Percentiles rank a stretch among this genome's conserved stretches.
Evolutionary conservation across 177 flowering plant genomes (phyloP).

Genomic region (Vitis hybrid): DNA sequence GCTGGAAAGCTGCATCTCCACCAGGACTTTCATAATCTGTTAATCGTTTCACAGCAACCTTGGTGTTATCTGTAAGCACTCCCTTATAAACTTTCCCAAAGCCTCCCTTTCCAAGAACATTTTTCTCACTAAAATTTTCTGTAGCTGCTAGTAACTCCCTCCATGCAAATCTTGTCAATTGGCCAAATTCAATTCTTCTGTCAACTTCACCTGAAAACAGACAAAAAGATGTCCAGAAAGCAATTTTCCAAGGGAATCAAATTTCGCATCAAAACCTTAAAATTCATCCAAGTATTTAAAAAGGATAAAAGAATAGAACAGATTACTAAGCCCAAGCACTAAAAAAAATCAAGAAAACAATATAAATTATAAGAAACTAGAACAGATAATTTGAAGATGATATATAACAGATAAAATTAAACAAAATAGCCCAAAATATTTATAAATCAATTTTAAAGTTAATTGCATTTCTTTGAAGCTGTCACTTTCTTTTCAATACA

Average conservation of each 20-base stretch:
- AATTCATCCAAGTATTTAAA: not conserved
- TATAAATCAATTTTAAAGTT: too few relatives aligned
- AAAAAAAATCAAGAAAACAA: too few relatives aligned
- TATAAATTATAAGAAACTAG: too few relatives aligned
- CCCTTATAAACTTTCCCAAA: conserved; percentile 98
- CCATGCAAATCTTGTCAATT: conserved; percentile 87
- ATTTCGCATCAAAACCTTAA: not conserved
- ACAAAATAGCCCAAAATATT: too few relatives aligned
- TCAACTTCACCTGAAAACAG: conserved; percentile 83
- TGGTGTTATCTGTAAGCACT: conserved; percentile 74
- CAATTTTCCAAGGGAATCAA: not conserved
- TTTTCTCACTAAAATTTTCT: conserved; percentile 84
- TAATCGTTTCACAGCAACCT: conserved; percentile 91
- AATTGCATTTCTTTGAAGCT: too few relatives aligned
- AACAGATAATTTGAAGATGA: too few relatives aligned
- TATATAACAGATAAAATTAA: too few relatives aligned
- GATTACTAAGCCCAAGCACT: too few relatives aligned
- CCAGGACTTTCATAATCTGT: conserved; percentile 95
- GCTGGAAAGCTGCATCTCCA: conserved; percentile 92
- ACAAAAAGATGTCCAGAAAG: not conserved
- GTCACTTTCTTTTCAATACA: too few relatives aligned
- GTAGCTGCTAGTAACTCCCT: conserved; percentile 90
- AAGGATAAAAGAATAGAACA: not conserved
- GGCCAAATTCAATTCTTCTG: conserved; percentile 92
- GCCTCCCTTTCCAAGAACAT: conserved; percentile 97